Evolutionary conservation across 106 monocot species (phyloP).

Genomic region (Alisma plantagoaquatica): DNA sequence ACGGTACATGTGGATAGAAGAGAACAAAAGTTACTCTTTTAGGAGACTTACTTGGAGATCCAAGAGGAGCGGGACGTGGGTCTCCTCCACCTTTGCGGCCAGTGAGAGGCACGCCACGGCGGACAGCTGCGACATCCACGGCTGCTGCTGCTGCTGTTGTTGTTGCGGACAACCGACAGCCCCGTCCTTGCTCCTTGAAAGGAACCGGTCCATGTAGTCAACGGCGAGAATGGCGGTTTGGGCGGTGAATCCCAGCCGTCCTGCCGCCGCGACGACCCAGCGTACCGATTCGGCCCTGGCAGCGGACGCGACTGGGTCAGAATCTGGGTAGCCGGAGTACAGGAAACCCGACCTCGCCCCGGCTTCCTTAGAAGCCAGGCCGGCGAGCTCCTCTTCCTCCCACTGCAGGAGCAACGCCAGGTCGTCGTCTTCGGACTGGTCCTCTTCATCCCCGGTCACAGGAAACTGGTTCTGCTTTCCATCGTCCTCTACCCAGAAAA

Average conservation of each 20-base stretch:
- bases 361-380: slow-evolving; percentile 22
- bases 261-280: slow-evolving; percentile 21
- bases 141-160: slow-evolving; percentile 1
- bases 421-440: too few relatives aligned
- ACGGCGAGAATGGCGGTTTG: slow-evolving; percentile 42
- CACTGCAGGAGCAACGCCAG: too few relatives aligned
- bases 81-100: too few relatives aligned
- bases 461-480: too few relatives aligned
- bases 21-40: too few relatives aligned
- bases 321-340: neutral
- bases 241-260: slow-evolving; percentile 33
- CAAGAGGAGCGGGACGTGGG: slow-evolving; percentile 48
- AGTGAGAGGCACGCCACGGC: slow-evolving; percentile 71
- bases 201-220: slow-evolving; percentile 58
- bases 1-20: neutral
- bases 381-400: slow-evolving; percentile 15
- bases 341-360: neutral
- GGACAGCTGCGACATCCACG: slow-evolving; percentile 65
- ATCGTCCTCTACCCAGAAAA: slow-evolving; percentile 1
- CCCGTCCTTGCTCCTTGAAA: slow-evolving; percentile 24
- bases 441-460: too few relatives aligned
- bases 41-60: slow-evolving; percentile 42
- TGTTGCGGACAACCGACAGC: slow-evolving; percentile 2
- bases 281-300: slow-evolving; percentile 12
- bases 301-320: neutral